Evolutionary conservation across 192 early-diverging fungal genomes (phyloP), one percentile per base, ranked within the genome.

Genomic region (Coemansia sp.): DNA sequence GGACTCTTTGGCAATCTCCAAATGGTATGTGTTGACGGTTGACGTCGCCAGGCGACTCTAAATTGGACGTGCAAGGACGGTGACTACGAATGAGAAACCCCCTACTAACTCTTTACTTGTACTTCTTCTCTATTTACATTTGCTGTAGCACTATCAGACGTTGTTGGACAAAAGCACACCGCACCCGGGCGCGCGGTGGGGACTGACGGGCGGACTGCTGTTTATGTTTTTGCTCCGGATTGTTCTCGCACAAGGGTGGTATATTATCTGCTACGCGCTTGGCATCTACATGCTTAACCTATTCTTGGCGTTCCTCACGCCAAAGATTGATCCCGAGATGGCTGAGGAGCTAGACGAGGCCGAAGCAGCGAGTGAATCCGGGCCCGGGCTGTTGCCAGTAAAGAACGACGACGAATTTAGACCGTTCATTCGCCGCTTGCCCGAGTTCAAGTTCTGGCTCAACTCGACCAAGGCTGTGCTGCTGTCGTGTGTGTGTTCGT

Each of bases 401-500:
- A 89, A 89, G 65, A 87, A 83, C 13, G 93, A 95, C 68, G 96
- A 99, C 55, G 98, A 99, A 82, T 99, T 99, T 71, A 84, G 89
- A 38, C 98, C 98, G 10, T 99, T 99, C 79, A 95, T 99, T 66
- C 84, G 98, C 65, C 80, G 98, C 64, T 76, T 99, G 61, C 96
- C 98, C 18, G 98, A 99, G 78, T 98, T 99, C 82, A 99, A 98
- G 85, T 98, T 97, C 71, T 99, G 98, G 98, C 86, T 91, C 78
- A 87, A 89, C 60, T 86, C 92, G 40, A 96, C 92, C 12, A 81
- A 90, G 69, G 93, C 94, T 0, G 88, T 94, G 43, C 39, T 88
- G 47, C 88, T 95, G 62, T 89, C 96, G 13, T 78, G 96, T 45
- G 77, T 93, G 37, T 96, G 95, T 85, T 93, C 94, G 47, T 86